phyloP scores from a whole-genome alignment of 208 protist species.

The Vickermania spadyakhi region DNA sequence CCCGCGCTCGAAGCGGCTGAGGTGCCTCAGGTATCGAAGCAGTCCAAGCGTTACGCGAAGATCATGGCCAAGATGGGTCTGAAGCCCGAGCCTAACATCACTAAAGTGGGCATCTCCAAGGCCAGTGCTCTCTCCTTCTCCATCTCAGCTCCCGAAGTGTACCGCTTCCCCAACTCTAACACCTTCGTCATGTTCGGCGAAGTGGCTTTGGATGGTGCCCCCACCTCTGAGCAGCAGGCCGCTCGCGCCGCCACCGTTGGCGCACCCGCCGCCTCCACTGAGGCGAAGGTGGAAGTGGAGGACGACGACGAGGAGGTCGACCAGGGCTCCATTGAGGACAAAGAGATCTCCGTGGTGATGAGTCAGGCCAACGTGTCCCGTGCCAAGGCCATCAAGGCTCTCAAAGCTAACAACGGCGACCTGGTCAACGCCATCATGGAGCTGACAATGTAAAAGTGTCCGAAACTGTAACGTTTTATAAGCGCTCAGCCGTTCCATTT shows the following conservation, averaged over 20 bases:
- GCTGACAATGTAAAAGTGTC: constrained; percentile 48
- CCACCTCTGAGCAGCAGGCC: constrained; percentile 48
- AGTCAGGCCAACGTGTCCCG: constrained; percentile 59
- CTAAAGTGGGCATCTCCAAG: constrained; percentile 87
- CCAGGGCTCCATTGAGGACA: constrained; percentile 54
- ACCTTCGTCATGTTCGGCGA: constrained; percentile 81
- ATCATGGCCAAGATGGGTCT: constrained; percentile 96
- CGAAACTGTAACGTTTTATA: too few species aligned
- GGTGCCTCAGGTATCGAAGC: constrained; percentile 51
- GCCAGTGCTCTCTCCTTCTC: background rate
- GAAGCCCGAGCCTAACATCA: constrained; percentile 90
- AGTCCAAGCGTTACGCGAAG: constrained; percentile 94
- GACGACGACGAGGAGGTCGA: constrained; percentile 52
- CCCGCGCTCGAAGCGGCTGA: constrained; percentile 68
- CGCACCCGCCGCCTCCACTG: constrained; percentile 12
- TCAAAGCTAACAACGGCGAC: constrained; percentile 82
- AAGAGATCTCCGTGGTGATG: constrained; percentile 84
- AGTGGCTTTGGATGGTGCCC: constrained; percentile 88
- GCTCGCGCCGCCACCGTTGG: constrained; percentile 49
- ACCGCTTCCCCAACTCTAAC: constrained; percentile 80
- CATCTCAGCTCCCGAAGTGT: background rate
- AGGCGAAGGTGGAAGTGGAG: constrained; percentile 17
- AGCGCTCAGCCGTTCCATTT: too few species aligned
- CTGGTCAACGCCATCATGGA: constrained; percentile 87
- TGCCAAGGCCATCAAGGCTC: constrained; percentile 67